phyloP scores from a whole-genome alignment of 331 rosid species.

The Prunus yedoensis region DNA sequence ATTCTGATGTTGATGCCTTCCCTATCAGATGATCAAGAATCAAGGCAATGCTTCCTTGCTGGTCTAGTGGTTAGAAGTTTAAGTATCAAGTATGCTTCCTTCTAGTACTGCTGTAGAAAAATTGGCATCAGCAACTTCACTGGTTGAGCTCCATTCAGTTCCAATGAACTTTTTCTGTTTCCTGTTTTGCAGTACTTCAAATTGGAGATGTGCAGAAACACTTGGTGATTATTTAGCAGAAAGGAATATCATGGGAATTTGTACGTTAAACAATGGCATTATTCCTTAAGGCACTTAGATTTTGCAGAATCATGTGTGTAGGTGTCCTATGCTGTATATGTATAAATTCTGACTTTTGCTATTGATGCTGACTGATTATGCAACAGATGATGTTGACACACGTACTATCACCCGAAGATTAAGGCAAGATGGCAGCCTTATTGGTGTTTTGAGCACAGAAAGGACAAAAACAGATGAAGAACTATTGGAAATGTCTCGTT shows the following conservation, averaged over 20 bases:
- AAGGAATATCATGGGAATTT: constrained; percentile 86
- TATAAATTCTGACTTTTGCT: constrained; percentile 12
- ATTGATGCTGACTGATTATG: constrained; percentile 23
- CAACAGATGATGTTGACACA: constrained; percentile 84
- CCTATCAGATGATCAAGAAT: constrained; percentile 82
- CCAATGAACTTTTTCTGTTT: constrained; percentile 3
- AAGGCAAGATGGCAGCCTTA: constrained; percentile 85
- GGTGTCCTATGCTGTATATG: background rate
- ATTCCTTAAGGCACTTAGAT: background rate
- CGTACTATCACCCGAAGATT: constrained; percentile 85
- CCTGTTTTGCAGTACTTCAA: constrained; percentile 63
- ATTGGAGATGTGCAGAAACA: constrained; percentile 68
- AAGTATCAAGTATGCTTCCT: constrained; percentile 58
- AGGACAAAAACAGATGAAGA: constrained; percentile 67
- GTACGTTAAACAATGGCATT: constrained; percentile 43
- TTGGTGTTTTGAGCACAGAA: constrained; percentile 90
- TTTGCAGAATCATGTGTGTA: background rate
- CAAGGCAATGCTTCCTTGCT: constrained; percentile 68
- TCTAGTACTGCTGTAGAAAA: background rate
- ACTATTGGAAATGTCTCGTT: constrained; percentile 65
- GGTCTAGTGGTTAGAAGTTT: constrained; percentile 79
- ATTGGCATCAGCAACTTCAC: background rate
- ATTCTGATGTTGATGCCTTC: constrained; percentile 9
- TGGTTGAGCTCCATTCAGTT: constrained; percentile 8
- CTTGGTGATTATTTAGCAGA: constrained; percentile 67